Evolutionary conservation across 306 rosid genomes (phyloP), one percentile per base, ranked within the genome.

Genomic region (Pyrus communis): DNA sequence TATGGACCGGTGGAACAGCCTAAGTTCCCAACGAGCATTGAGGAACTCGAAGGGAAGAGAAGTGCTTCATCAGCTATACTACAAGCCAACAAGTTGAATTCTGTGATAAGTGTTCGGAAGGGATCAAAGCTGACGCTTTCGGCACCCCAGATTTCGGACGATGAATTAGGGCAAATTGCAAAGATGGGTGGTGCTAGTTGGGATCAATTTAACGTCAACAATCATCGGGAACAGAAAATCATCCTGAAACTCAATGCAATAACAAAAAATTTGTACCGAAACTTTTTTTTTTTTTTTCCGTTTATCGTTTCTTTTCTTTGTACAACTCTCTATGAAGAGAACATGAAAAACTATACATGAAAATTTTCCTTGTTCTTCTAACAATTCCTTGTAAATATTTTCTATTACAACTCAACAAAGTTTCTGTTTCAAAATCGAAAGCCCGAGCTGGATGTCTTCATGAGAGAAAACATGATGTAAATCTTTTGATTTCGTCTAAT

Each of bases 31-130:
- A 88, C 96, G 38, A 89, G 96, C 15, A 89, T 89, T 80, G 92
- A 91, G 87, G 98, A 93, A 73, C 96, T 91, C 45, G 97, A 93
- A 87, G 97, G 98, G 2, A 93, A 88, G 77, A 84, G 98, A 85
- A 91, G 98, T 84, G 92, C 96, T 57, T 93, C 98, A 7, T 85
- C 98, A n/a, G 88, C 98, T 65, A 90, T 93, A 80, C 59, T 93
- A 79, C 97, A 91, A 38, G 97, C 98, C 66, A 93, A 91, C 86
- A 93, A 89, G 87, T 67, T 93, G 79, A 93, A 91, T 83, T 97
- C 89, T 81, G 93, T 97, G 8, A 96, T 87, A 86, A 82, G 94
- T 17, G 98, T 93, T 79, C 75, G 97, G 81, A 93, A 91, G 85
- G 88, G 96, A 69, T 91, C 97, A 38, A 93, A 88, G 79, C 82